Base-by-base conservation (phyloP, 2,329 filamentous ascomycete species). In the Fusarium verrucosum region DNA sequence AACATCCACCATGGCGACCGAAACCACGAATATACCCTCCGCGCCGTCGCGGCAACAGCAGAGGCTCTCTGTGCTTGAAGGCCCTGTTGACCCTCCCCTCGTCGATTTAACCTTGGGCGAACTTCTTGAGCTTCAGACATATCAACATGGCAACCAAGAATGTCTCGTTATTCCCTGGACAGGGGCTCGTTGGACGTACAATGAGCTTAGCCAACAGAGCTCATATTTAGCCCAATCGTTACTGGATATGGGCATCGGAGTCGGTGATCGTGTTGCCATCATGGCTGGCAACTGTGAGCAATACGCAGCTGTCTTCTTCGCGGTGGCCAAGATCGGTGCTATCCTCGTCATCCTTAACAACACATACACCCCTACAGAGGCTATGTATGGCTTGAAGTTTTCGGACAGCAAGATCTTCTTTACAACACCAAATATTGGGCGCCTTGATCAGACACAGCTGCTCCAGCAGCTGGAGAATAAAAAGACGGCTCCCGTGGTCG, bases 261-360 rank as follows among this genome's bases (percentile, higher is more conserved):
- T 85, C 26, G 89, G 89, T 32, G 90, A 92, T 73, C 83, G 89
- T 14, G 82, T 93, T 25, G 90, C 87, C 26, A 88, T 94, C 65
- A 92, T 92, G 87, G 89, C 90, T 77, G 70, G 93, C 80, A 78
- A 96, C 85, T 80, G 93, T 82, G 79, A 96, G 84, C 83, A 96
- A 85, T 94, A 94, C 87, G 77, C 90, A 26, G 83, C 89, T 4
- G 83, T 92, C 16, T 91, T 92, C 80, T 92, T 92, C 66, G 89
- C 89, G 5, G 88, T 87, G 11, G 87, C 88, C 36, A 82, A 86
- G 42, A 83, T 90, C 17, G 88, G 89, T 10, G 87, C 85, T 42
- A 87, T 90, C 41, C 80, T 93, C 49, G 90, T 93, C 25, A 92
- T 93, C 40, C 79, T 94, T 66, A 94, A 94, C 78, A 94, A 92